phyloP scores from a whole-genome alignment of 73 alveolate genomes.

The Paramecium octaurelia region DNA sequence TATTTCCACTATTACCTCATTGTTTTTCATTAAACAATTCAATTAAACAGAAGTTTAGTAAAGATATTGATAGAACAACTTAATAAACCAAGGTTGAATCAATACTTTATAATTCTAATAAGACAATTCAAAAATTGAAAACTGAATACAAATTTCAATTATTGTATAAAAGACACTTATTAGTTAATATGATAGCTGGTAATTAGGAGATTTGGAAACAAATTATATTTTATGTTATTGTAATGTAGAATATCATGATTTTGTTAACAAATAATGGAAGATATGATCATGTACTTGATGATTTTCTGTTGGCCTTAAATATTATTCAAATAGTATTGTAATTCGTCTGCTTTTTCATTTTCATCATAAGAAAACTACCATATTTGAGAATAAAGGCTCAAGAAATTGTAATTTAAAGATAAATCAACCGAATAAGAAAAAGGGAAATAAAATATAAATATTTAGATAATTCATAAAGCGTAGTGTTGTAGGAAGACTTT shows the following conservation, averaged over 20 bases:
- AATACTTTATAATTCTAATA: neutral
- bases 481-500: neutral
- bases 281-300: neutral
- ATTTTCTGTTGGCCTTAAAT: neutral
- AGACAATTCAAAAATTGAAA: neutral
- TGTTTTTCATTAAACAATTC: neutral
- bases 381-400: neutral
- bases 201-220: constrained; percentile 11
- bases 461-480: neutral
- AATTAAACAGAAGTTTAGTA: neutral
- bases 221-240: neutral
- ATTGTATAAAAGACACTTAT: neutral
- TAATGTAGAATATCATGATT: neutral
- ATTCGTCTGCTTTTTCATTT: constrained; percentile 11
- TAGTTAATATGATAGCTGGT: neutral
- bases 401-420: neutral
- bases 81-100: neutral
- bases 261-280: neutral
- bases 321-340: neutral
- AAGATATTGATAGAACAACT: neutral
- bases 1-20: constrained; percentile 34
- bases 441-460: constrained; percentile 41
- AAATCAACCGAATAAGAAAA: neutral
- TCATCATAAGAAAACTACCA: constrained; percentile 16
- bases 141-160: neutral